Percentiles rank a stretch among this genome's conserved stretches.
Evolutionary conservation across 768 basidiomycete species (phyloP).

Genomic region (Rhizopogon roseolus): DNA sequence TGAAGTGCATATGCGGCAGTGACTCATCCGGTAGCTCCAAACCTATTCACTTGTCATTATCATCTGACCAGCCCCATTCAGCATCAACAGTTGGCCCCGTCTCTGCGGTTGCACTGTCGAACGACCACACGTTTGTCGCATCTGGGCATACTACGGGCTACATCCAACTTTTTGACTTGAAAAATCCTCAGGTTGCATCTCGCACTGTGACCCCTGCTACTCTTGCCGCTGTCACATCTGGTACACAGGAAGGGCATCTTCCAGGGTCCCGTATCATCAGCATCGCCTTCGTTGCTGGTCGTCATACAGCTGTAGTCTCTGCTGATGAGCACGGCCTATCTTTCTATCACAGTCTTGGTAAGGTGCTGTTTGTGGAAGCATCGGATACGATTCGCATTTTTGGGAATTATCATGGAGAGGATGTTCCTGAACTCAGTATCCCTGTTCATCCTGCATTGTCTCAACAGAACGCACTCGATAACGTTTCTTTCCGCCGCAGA

Average conservation of each 20-base stretch:
- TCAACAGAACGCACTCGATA: conserved; percentile 16
- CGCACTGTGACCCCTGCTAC: conserved; percentile 70
- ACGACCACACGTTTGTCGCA: conserved; percentile 91
- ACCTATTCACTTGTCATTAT: conserved; percentile 1
- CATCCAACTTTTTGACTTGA: conserved; percentile 82
- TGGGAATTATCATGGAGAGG: conserved; percentile 77
- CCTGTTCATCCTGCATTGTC: conserved; percentile 4
- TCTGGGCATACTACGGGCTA: conserved; percentile 83
- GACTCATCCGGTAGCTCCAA: conserved; percentile 52
- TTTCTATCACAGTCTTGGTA: conserved; percentile 93
- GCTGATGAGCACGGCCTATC: conserved; percentile 89
- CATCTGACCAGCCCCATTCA: conserved; percentile 28
- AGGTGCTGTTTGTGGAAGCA: conserved; percentile 91
- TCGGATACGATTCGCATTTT: conserved; percentile 91
- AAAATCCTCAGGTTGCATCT: conserved; percentile 60
- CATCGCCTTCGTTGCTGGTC: conserved; percentile 82
- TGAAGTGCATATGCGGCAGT: conserved; percentile 75
- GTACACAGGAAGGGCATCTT: conserved; percentile 84
- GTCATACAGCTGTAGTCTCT: conserved; percentile 89
- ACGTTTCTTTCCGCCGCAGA: conserved; percentile 29
- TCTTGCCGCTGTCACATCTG: conserved; percentile 60
- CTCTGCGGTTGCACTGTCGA: conserved; percentile 86
- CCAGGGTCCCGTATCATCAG: conserved; percentile 72
- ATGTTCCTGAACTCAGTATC: conserved; percentile 7
- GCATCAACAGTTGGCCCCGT: conserved; percentile 66